Conservation (phyloP, 495 filamentous ascomycete species). For the Aspergillus steynii region DNA sequence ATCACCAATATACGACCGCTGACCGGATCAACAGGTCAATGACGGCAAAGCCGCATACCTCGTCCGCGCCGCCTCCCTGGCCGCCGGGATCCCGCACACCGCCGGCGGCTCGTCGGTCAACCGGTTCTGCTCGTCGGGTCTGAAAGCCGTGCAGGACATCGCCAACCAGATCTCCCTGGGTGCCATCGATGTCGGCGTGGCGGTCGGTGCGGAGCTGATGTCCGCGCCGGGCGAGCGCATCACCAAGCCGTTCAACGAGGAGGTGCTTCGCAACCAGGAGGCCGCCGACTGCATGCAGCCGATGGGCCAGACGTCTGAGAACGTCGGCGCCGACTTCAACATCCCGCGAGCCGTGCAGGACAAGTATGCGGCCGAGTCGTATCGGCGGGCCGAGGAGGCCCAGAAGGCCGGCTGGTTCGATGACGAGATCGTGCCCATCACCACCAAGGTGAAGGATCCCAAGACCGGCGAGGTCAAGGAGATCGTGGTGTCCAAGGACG, state of each 20-base stretch:
- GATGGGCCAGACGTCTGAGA: slow-evolving; percentile 98
- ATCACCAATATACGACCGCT: background rate
- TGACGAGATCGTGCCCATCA: slow-evolving; percentile 92
- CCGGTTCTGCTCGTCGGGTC: slow-evolving; percentile 95
- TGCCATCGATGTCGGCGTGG: slow-evolving; percentile 83
- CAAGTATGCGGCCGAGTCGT: slow-evolving; percentile 81
- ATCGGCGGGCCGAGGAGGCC: slow-evolving; percentile 79
- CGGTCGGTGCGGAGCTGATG: slow-evolving; percentile 89
- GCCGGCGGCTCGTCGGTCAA: slow-evolving; percentile 77
- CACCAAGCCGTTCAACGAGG: slow-evolving; percentile 72
- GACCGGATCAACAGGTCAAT: slow-evolving; percentile 58
- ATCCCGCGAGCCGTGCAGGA: slow-evolving; percentile 81
- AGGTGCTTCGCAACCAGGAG: slow-evolving; percentile 74
- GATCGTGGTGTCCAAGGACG: slow-evolving; percentile 79
- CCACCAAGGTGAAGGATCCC: slow-evolving; percentile 75
- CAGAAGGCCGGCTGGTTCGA: slow-evolving; percentile 94
- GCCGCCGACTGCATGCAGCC: slow-evolving; percentile 84
- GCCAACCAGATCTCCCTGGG: slow-evolving; percentile 82
- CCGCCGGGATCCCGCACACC: slow-evolving; percentile 93
- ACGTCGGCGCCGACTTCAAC: slow-evolving; percentile 89
- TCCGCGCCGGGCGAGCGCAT: slow-evolving; percentile 66
- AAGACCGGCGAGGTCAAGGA: slow-evolving; percentile 75
- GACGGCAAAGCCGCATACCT: slow-evolving; percentile 89
- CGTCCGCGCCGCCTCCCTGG: slow-evolving; percentile 81
- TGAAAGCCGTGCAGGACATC: slow-evolving; percentile 93